Evolutionary conservation across 2,329 filamentous ascomycete genomes (phyloP).

Genomic region (Didymella keratinophila): DNA sequence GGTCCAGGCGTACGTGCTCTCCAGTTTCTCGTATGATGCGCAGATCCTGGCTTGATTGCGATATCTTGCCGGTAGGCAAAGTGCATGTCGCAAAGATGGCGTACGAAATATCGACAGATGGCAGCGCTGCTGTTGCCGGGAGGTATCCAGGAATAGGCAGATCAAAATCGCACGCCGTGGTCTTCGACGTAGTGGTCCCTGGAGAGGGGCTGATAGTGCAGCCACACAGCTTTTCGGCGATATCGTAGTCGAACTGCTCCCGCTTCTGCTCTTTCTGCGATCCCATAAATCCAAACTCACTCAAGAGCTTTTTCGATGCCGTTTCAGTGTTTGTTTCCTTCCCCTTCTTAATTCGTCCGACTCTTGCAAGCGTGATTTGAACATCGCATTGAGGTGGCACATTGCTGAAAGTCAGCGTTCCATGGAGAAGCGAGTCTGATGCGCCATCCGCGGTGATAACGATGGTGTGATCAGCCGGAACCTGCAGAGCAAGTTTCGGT

Average conservation of each 20-base stretch:
- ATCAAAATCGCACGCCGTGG: conserved; percentile 9
- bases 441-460: neutral
- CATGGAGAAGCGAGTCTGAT: neutral
- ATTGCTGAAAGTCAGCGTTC: conserved; percentile 9
- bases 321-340: neutral
- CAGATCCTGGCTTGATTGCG: conserved; percentile 3
- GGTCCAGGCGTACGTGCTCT: neutral
- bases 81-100: conserved; percentile 13
- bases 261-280: conserved; percentile 11
- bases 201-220: neutral
- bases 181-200: neutral
- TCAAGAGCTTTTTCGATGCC: conserved; percentile 4
- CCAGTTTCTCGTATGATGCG: conserved; percentile 2
- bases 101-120: conserved; percentile 11
- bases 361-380: conserved; percentile 14
- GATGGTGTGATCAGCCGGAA: conserved; percentile 13
- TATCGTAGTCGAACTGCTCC: conserved; percentile 5
- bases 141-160: conserved; percentile 10
- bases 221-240: conserved; percentile 12
- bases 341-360: conserved; percentile 1
- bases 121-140: conserved; percentile 10
- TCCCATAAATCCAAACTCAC: conserved; percentile 16
- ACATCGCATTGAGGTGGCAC: conserved; percentile 9
- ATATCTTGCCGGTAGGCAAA: conserved; percentile 1
- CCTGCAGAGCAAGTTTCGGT: conserved; percentile 7